Percentiles rank a stretch among this genome's conserved stretches.
phyloP scores from a whole-genome alignment of 2,329 filamentous ascomycete species.

The Pseudocercospora eumusae region DNA sequence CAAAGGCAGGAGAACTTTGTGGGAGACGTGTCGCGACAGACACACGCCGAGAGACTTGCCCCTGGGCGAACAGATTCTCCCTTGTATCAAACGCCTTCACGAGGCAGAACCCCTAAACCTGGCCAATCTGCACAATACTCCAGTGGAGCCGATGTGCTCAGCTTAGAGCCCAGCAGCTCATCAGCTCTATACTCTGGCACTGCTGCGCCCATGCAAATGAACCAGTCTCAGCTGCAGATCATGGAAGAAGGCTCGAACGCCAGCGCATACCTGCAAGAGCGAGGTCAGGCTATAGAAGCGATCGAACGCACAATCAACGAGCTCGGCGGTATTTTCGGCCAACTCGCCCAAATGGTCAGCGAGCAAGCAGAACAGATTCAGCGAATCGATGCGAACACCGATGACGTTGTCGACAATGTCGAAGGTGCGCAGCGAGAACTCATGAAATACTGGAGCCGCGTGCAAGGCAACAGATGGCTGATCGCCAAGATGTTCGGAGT shows the following conservation, averaged over 20 bases:
- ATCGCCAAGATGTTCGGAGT: constrained; percentile 84
- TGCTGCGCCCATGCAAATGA: constrained; percentile 24
- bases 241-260: constrained; percentile 89
- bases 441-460: constrained; percentile 93
- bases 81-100: constrained; percentile 77
- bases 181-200: constrained; percentile 45
- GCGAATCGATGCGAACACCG: constrained; percentile 93
- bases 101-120: constrained; percentile 57
- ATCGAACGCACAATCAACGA: constrained; percentile 96
- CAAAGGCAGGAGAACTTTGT: constrained; percentile 96
- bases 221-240: constrained; percentile 76
- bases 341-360: constrained; percentile 93
- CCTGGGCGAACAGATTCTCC: constrained; percentile 57
- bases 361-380: constrained; percentile 98
- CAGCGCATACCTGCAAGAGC: constrained; percentile 88
- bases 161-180: constrained; percentile 52
- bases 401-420: constrained; percentile 98
- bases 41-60: constrained; percentile 18
- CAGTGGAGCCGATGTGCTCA: constrained; percentile 41
- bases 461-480: constrained; percentile 93
- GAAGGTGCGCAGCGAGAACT: constrained; percentile 91
- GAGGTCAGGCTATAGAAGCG: constrained; percentile 92
- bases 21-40: constrained; percentile 72
- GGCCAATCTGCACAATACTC: constrained; percentile 39
- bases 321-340: constrained; percentile 87